A percentile compares a stretch with the other conserved stretches of the same genome.
Evolutionary conservation across 2,329 filamentous ascomycete species (phyloP).

Genomic region (Colletotrichum tabaci): DNA sequence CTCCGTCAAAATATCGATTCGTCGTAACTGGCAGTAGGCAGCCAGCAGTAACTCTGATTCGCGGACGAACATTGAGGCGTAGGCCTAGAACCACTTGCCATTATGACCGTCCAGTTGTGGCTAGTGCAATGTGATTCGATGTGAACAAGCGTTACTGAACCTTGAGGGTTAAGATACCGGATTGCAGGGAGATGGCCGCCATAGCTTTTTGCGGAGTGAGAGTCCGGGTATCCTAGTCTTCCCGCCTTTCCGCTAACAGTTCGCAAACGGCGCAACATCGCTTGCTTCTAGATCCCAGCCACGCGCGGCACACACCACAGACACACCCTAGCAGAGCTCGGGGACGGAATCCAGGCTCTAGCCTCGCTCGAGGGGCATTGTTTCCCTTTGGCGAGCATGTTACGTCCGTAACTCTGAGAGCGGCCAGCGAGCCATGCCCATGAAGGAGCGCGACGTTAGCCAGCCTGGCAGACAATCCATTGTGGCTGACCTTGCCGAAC

Average conservation of each 20-base stretch:
- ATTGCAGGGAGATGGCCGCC: conserved; percentile 38
- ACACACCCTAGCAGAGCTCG: conserved; percentile 17
- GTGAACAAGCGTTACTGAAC: conserved; percentile 38
- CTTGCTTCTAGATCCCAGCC: conserved; percentile 39
- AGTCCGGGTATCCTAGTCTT: conserved; percentile 36
- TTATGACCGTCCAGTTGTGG: conserved; percentile 38
- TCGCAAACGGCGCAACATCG: conserved; percentile 37
- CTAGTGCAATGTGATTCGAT: conserved; percentile 43
- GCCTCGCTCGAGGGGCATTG: conserved; percentile 7
- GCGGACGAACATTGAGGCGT: conserved; percentile 35
- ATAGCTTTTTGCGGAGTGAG: conserved; percentile 33
- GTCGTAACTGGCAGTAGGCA: conserved; percentile 19
- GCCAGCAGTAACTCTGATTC: conserved; percentile 23
- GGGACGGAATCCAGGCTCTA: conserved; percentile 2
- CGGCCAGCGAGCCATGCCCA: conserved; percentile 13
- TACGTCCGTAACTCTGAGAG: conserved; percentile 36
- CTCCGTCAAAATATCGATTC: conserved; percentile 13
- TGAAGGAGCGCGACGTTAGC: conserved; percentile 14
- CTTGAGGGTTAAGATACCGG: conserved; percentile 38
- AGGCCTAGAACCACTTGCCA: conserved; percentile 34
- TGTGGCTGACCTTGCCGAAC: conserved; percentile 31
- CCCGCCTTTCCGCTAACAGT: conserved; percentile 36
- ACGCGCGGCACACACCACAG: conserved; percentile 34
- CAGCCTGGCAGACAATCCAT: conserved; percentile 22
- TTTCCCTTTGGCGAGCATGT: conserved; percentile 24